These are phyloP conservation scores for Viridothelium virens DNA, from an alignment of 495 filamentous ascomycete species.

Conservation along the genomic window DNA sequence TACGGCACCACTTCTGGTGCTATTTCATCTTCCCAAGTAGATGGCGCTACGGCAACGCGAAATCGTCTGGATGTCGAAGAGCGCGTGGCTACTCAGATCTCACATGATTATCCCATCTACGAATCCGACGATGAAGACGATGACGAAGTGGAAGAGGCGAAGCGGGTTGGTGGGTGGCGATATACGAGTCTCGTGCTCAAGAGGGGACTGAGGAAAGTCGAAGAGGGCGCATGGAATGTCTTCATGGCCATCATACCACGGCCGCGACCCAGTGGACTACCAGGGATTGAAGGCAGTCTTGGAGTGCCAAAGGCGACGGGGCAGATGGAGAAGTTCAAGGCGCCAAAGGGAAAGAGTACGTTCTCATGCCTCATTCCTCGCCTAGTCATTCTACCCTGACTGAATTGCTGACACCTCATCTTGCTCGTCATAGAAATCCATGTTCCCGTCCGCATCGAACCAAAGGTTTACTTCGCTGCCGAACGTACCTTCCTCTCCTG, in stretches of 20 bases:
- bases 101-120: conserved; percentile 74
- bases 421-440: conserved; percentile 55
- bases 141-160: conserved; percentile 68
- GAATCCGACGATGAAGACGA: conserved; percentile 87
- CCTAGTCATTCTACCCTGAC: neutral
- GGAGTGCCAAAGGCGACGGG: conserved; percentile 39
- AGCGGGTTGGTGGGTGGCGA: conserved; percentile 60
- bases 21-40: conserved; percentile 21
- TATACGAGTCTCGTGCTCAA: conserved; percentile 54
- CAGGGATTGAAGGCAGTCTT: conserved; percentile 43
- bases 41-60: conserved; percentile 37
- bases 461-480: conserved; percentile 94
- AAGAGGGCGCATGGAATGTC: conserved; percentile 38
- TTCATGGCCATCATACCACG: conserved; percentile 49
- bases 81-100: conserved; percentile 49
- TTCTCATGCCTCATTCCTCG: conserved; percentile 8
- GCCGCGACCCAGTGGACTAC: conserved; percentile 54
- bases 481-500: conserved; percentile 94
- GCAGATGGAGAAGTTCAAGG: conserved; percentile 62
- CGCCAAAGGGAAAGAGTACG: conserved; percentile 78
- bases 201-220: conserved; percentile 38
- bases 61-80: conserved; percentile 69
- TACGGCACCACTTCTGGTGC: conserved; percentile 27
- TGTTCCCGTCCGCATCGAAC: conserved; percentile 90
- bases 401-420: neutral